Percentiles rank a stretch among this genome's conserved stretches.
These are phyloP conservation scores for Ramalina intermedia DNA, from an alignment of 495 filamentous ascomycete species.

Conservation along the genomic window DNA sequence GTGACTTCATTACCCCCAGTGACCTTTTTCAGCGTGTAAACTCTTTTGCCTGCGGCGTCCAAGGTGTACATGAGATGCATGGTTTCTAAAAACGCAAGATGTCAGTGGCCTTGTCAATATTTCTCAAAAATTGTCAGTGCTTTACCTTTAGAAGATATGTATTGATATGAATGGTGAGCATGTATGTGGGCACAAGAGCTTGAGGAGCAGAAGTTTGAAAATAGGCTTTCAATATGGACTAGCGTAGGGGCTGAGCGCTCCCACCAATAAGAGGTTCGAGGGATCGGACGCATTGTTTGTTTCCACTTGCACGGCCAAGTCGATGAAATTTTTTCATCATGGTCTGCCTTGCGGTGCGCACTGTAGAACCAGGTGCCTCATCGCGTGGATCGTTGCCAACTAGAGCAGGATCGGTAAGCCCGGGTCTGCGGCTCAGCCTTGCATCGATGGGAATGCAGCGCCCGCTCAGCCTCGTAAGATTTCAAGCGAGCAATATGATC, in stretches of 20 bases:
- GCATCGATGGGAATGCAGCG: no score
- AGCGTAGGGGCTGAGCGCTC: neutral
- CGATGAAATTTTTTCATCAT: neutral
- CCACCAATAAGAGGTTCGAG: neutral
- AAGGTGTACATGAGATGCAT: constrained; percentile 66
- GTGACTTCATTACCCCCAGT: constrained; percentile 58
- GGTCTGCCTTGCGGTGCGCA: neutral
- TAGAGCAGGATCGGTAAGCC: no score
- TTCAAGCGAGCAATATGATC: no score
- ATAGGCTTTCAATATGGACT: neutral
- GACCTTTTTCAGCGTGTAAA: constrained; percentile 84
- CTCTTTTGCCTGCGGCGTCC: constrained; percentile 60
- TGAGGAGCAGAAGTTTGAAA: neutral
- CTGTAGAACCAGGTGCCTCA: no score
- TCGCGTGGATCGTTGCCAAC: no score
- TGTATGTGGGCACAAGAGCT: neutral
- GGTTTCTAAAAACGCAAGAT: constrained; percentile 7
- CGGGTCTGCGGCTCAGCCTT: no score
- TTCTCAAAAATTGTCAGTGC: no score
- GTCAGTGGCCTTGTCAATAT: neutral
- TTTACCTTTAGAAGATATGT: neutral
- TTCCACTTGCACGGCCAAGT: no score
- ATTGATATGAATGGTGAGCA: neutral
- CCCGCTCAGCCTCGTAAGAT: no score
- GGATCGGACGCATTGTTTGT: no score